These are phyloP conservation scores for Rickenella mellea DNA, from an alignment of 768 basidiomycete species.

Conservation along the genomic window DNA sequence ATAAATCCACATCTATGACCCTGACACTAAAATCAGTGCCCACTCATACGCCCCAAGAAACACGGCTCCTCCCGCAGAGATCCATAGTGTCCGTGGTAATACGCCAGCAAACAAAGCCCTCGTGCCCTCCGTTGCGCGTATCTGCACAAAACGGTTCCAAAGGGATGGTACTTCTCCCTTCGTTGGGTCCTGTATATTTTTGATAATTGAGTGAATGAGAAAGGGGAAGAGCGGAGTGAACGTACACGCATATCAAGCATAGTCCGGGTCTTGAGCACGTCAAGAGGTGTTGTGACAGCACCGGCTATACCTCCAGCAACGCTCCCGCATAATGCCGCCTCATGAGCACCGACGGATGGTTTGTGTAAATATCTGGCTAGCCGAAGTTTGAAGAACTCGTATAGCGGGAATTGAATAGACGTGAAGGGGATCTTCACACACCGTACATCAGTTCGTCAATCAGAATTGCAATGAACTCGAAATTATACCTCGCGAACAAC, in stretches of 20 bases:
- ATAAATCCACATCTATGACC: no score
- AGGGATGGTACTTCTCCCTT: conserved; percentile 47
- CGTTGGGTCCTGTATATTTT: conserved; percentile 33
- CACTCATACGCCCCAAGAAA: conserved; percentile 97
- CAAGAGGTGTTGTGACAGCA: conserved; percentile 85
- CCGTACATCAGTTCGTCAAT: conserved; percentile 26
- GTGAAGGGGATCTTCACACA: conserved; percentile 82
- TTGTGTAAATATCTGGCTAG: conserved; percentile 46
- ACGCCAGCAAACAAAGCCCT: conserved; percentile 78
- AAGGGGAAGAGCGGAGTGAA: conserved; percentile 3
- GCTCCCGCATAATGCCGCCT: conserved; percentile 84
- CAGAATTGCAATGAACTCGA: conserved; percentile 35
- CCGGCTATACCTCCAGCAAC: conserved; percentile 88
- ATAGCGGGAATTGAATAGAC: conserved; percentile 91
- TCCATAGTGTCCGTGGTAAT: conserved; percentile 90
- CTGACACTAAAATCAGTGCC: no score
- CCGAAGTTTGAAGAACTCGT: conserved; percentile 73
- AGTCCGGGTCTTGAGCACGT: conserved; percentile 93
- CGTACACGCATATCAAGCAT: conserved; percentile 87
- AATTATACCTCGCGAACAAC: conserved; percentile 51
- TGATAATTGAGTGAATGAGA: neutral
- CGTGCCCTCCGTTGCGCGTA: conserved; percentile 64
- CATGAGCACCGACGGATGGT: conserved; percentile 54
- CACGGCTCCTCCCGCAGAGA: conserved; percentile 91
- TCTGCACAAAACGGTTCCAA: conserved; percentile 45